Evolutionary conservation across 2,329 filamentous ascomycete genomes (phyloP).

Genomic region (Bipolaris zeicola): DNA sequence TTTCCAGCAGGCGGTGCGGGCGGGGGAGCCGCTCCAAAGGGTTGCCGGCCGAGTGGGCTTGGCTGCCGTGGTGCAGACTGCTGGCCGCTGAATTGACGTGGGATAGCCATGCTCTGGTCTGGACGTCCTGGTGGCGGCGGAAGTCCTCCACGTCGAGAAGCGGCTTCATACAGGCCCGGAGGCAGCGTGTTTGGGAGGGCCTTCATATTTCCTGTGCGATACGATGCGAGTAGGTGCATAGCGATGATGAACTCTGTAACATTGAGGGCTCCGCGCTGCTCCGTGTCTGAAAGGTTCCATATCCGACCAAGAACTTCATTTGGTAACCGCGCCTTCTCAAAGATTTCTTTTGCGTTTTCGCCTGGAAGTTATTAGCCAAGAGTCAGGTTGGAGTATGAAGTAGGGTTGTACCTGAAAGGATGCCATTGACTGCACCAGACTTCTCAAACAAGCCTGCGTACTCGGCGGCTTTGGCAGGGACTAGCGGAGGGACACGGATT

Average conservation of each 20-base stretch:
- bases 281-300: constrained; percentile 93
- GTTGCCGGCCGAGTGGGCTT: constrained; percentile 62
- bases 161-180: constrained; percentile 86
- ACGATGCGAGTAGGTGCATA: constrained; percentile 94
- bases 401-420: constrained; percentile 67
- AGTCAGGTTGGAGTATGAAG: too few species aligned
- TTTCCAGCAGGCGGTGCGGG: constrained; percentile 61
- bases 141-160: constrained; percentile 64
- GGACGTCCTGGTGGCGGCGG: constrained; percentile 51
- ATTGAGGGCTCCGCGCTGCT: constrained; percentile 85
- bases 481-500: constrained; percentile 86
- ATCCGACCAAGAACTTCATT: constrained; percentile 93
- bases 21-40: constrained; percentile 56
- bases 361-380: constrained; percentile 54
- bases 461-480: constrained; percentile 85
- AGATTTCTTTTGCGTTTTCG: constrained; percentile 89
- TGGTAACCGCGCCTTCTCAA: constrained; percentile 87
- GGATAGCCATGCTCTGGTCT: constrained; percentile 66
- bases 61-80: constrained; percentile 59
- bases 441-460: constrained; percentile 91
- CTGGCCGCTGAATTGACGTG: constrained; percentile 78
- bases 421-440: constrained; percentile 75
- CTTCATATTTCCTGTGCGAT: constrained; percentile 81
- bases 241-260: constrained; percentile 95
- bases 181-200: constrained; percentile 81